Percentiles rank a stretch among this genome's conserved stretches.
Evolutionary conservation across 257 asterid genomes (phyloP).

Genomic region (Nicotiana attenuata): DNA sequence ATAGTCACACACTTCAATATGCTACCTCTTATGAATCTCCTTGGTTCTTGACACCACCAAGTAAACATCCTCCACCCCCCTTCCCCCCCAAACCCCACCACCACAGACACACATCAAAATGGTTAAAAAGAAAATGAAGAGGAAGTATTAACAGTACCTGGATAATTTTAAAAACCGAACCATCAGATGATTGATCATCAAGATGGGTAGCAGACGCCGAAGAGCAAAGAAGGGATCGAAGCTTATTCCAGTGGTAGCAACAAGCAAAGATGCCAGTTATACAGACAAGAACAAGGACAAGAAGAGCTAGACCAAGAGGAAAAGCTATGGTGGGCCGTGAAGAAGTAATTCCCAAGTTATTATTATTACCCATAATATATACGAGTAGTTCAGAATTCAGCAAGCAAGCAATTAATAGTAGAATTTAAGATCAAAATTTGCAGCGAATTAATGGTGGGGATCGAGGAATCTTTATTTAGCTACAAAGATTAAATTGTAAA

Average conservation of each 20-base stretch:
- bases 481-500: neutral
- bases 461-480: too few species aligned
- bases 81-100: too few species aligned
- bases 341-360: neutral
- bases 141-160: neutral
- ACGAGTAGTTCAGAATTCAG: too few species aligned
- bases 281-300: neutral
- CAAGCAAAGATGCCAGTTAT: neutral
- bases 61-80: too few species aligned
- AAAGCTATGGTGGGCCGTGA: neutral
- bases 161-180: neutral
- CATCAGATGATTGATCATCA: neutral
- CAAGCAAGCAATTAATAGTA: too few species aligned
- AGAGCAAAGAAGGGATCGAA: neutral
- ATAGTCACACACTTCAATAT: too few species aligned
- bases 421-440: too few species aligned
- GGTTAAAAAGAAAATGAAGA: neutral
- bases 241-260: neutral
- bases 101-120: too few species aligned
- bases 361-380: too few species aligned
- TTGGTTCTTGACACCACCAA: too few species aligned
- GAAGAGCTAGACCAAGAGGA: neutral
- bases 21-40: too few species aligned
- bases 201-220: neutral
- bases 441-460: too few species aligned